These are phyloP conservation scores for Phytophthora kernoviae DNA, from an alignment of 352 stramenopile genomes.

Conservation along the genomic window DNA sequence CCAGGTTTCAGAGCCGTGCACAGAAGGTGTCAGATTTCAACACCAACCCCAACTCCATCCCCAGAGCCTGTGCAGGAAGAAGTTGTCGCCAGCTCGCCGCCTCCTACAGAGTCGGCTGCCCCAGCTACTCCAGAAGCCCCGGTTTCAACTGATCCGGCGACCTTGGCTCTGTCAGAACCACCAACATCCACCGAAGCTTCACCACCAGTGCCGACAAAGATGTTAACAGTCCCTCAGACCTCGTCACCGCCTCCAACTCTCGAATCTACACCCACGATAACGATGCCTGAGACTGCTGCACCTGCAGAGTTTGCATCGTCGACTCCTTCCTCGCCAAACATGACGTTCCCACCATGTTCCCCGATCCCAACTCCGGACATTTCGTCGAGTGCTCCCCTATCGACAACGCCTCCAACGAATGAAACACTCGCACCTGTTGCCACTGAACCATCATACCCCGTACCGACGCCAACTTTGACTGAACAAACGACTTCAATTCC, in stretches of 20 bases:
- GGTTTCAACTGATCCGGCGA: slow-evolving; percentile 5
- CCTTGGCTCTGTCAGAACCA: neutral
- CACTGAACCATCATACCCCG: neutral
- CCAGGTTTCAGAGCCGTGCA: neutral
- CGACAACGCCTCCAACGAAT: slow-evolving; percentile 1
- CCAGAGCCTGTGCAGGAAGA: slow-evolving; percentile 1
- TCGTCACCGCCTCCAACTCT: neutral
- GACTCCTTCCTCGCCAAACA: neutral
- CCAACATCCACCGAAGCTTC: slow-evolving; percentile 5
- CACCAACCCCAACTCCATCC: neutral
- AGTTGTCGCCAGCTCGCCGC: neutral
- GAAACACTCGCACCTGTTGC: neutral
- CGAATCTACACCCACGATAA: slow-evolving; percentile 6
- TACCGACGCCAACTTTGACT: neutral
- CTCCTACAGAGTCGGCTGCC: neutral
- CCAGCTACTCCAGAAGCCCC: slow-evolving; percentile 1
- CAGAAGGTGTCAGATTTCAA: neutral
- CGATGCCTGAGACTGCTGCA: neutral
- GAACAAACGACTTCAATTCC: neutral
- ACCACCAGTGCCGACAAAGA: neutral
- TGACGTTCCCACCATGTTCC: slow-evolving; percentile 1
- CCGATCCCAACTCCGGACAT: slow-evolving; percentile 2
- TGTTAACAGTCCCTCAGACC: neutral
- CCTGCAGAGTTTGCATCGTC: neutral
- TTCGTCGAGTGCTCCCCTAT: neutral